Evolutionary conservation across 164 flowering plant species (phyloP), one percentile per base, ranked within the genome.

Genomic region (Chloranthus sessilifolius): DNA sequence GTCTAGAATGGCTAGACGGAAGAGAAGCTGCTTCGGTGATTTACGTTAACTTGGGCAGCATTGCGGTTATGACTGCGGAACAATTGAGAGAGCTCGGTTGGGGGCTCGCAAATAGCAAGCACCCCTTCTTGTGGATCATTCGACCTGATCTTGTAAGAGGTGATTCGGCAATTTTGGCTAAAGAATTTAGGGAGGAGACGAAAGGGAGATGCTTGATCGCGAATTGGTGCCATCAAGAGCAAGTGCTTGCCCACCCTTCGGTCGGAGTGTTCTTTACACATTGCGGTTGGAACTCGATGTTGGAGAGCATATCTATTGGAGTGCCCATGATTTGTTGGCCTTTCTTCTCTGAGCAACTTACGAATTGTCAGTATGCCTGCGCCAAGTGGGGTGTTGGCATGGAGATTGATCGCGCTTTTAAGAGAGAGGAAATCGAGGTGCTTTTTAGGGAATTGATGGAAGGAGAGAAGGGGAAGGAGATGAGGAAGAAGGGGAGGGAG

Each of bases 11-110:
- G 87, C 77, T 81, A 2, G 71, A 76, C 25, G 19, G 57, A 0
- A 67, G 68, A 35, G 63, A 42, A 2, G 56, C 70, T 12, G 52
- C 40, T 6, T 71, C 78, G 0, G 80, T 81, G 0, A 63, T 81
- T 0, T 78, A 67, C 34, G 81, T 78, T 7, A 75, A 74, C 43
- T 81, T 66, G 22, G 86, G 86, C 0, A 77, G 83, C 51, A 61
- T 73, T 21, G 59, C 80, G 1, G 68, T 64, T 1, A 58, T 81
- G 70, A 69, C 68, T 1, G 17, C 47, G 0, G 15, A 64, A 0
- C 76, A 81, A n/a, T 25, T 78, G 1, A 16, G 38, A 0, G 83
- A 76, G 23, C 72, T 78, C 15, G 79, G 79, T 0, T 71, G 81
- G 79, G 86, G 86, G 3, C 66, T 80, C 0, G 79, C 83, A 1